Percentiles rank a stretch among this genome's conserved stretches.
phyloP scores from a whole-genome alignment of 2,329 filamentous ascomycete genomes.

The Claviceps capensis region DNA sequence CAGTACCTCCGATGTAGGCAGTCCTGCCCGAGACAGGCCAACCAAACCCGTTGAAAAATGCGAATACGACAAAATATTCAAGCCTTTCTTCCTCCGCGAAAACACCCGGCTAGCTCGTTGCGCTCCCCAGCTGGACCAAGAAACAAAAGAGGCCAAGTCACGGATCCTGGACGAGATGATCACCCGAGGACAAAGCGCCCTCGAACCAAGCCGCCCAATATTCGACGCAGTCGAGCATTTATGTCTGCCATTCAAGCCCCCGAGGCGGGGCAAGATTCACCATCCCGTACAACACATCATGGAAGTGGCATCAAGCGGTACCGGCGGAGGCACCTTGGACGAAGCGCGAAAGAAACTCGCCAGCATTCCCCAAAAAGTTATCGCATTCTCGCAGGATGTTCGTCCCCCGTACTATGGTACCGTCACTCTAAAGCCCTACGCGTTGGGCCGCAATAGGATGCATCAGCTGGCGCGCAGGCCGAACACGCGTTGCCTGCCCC shows the following conservation, averaged over 20 bases:
- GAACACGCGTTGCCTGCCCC: slow-evolving; percentile 39
- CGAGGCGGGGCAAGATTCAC: slow-evolving; percentile 31
- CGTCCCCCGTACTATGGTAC: slow-evolving; percentile 62
- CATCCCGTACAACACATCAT: slow-evolving; percentile 49
- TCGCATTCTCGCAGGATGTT: slow-evolving; percentile 51
- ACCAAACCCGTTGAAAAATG: slow-evolving; percentile 21
- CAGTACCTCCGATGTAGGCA: slow-evolving; percentile 16
- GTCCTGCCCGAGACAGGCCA: slow-evolving; percentile 14
- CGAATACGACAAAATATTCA: slow-evolving; percentile 58
- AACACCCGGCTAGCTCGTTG: slow-evolving; percentile 57
- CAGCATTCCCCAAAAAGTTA: slow-evolving; percentile 47
- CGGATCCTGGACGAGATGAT: slow-evolving; percentile 39
- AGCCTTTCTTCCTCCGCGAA: slow-evolving; percentile 66
- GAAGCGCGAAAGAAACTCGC: slow-evolving; percentile 29
- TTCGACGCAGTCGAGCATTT: slow-evolving; percentile 36
- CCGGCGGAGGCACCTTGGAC: slow-evolving; percentile 18
- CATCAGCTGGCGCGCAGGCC: slow-evolving; percentile 40
- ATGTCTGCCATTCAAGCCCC: slow-evolving; percentile 24
- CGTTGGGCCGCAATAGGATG: slow-evolving; percentile 31
- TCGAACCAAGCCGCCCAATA: slow-evolving; percentile 15
- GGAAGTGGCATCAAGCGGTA: slow-evolving; percentile 31
- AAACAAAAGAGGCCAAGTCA: slow-evolving; percentile 38
- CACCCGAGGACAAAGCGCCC: slow-evolving; percentile 30
- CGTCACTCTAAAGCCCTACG: slow-evolving; percentile 44
- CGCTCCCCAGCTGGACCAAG: slow-evolving; percentile 42